phyloP scores from a whole-genome alignment of 1,284 basidiomycete species.

The Xanthoconium separans region DNA sequence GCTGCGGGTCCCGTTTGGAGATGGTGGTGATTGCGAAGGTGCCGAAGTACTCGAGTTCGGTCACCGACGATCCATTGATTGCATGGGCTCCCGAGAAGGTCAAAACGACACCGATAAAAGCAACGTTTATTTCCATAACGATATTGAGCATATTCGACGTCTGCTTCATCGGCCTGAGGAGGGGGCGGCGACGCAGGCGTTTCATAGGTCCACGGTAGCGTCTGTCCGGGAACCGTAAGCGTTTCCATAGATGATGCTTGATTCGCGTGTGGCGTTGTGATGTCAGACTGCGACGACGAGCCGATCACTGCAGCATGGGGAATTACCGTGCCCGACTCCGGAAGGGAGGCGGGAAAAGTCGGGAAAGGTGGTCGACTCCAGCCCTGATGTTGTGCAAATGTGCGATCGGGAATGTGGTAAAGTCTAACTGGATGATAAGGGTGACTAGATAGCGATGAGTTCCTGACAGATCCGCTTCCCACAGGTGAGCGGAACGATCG shows the following conservation, averaged over 20 bases:
- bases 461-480: slow-evolving; percentile 5
- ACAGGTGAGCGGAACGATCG: slow-evolving; percentile 7
- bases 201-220: not conserved
- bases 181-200: not conserved
- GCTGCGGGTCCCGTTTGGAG: slow-evolving; percentile 20
- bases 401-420: slow-evolving; percentile 10
- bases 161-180: slow-evolving; percentile 13
- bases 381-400: slow-evolving; percentile 4
- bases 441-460: slow-evolving; percentile 11
- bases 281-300: slow-evolving; percentile 4
- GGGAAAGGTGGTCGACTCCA: not conserved
- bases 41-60: slow-evolving; percentile 23
- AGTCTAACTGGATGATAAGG: slow-evolving; percentile 17
- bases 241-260: not conserved
- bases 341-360: not conserved
- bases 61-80: slow-evolving; percentile 29
- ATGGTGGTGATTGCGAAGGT: slow-evolving; percentile 25
- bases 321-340: not conserved
- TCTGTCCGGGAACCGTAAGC: not conserved
- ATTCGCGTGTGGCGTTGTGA: not conserved
- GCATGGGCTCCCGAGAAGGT: slow-evolving; percentile 24
- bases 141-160: slow-evolving; percentile 21
- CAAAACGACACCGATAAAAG: slow-evolving; percentile 30
- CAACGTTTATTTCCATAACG: slow-evolving; percentile 16
- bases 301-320: not conserved